phyloP scores from a whole-genome alignment of 208 protist genomes.

The Acanthamoeba healyi region DNA sequence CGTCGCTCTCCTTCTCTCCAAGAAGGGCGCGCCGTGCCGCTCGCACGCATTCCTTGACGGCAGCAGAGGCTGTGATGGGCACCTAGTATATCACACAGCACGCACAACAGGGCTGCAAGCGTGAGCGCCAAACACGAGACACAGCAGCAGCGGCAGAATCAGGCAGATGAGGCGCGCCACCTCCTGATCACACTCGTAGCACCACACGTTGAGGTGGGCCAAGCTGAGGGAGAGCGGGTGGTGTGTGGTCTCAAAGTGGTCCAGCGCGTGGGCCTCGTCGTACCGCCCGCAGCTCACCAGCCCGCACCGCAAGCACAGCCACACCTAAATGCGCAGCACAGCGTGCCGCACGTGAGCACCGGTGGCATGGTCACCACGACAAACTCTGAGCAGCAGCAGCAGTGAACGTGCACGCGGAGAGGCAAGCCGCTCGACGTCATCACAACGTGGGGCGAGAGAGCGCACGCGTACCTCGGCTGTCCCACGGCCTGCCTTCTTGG shows the following conservation, averaged over 20 bases:
- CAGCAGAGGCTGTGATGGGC: not conserved
- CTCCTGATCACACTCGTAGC: slow-evolving; percentile 32
- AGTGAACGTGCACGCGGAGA: too few relatives aligned
- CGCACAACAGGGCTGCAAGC: not conserved
- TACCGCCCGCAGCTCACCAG: slow-evolving; percentile 8
- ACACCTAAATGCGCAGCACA: slow-evolving; percentile 37
- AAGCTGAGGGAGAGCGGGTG: not conserved
- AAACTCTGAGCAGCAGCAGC: not conserved
- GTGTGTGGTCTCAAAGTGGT: not conserved
- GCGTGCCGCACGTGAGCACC: too few relatives aligned
- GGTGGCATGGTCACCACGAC: too few relatives aligned
- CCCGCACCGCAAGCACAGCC: slow-evolving; percentile 24
- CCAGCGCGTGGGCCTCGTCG: not conserved
- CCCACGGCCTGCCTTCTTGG: too few relatives aligned
- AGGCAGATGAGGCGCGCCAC: not conserved
- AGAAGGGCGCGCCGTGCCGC: not conserved
- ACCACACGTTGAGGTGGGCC: not conserved
- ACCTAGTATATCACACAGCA: not conserved
- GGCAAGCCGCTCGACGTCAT: too few relatives aligned
- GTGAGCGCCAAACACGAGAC: not conserved
- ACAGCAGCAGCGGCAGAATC: not conserved
- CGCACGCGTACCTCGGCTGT: too few relatives aligned
- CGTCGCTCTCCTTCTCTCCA: too few relatives aligned
- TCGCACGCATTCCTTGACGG: not conserved
- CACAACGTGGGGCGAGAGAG: too few relatives aligned